Conservation (phyloP, 768 basidiomycete genomes). For the Russula compacta region DNA sequence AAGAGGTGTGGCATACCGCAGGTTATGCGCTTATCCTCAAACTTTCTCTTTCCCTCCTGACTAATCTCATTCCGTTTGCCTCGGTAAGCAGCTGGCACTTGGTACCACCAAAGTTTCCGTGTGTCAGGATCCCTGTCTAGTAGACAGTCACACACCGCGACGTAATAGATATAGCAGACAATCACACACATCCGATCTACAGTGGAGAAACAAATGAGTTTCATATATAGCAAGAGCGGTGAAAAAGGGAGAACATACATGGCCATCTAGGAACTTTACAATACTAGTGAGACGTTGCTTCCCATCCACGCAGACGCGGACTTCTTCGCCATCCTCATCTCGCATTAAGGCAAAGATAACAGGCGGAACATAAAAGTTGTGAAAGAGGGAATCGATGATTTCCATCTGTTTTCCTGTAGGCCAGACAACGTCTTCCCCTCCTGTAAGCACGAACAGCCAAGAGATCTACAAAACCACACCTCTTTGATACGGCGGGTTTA, state of each 20-base stretch:
- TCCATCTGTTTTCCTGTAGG: slow-evolving; percentile 52
- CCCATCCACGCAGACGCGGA: slow-evolving; percentile 43
- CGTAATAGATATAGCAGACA: not conserved
- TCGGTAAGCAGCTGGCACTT: slow-evolving; percentile 38
- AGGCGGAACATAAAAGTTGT: slow-evolving; percentile 47
- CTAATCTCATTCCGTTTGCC: slow-evolving; percentile 44
- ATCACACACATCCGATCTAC: slow-evolving; percentile 47
- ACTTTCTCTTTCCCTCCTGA: slow-evolving; percentile 39
- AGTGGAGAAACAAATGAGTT: slow-evolving; percentile 2
- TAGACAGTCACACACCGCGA: slow-evolving; percentile 22
- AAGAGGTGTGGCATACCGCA: slow-evolving; percentile 39
- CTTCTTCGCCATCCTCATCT: slow-evolving; percentile 34
- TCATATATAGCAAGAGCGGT: not conserved
- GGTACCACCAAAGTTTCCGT: slow-evolving; percentile 59
- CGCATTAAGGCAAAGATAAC: slow-evolving; percentile 37
- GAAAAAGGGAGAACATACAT: slow-evolving; percentile 7
- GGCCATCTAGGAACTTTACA: slow-evolving; percentile 40
- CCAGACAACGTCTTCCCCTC: slow-evolving; percentile 65
- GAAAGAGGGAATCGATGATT: slow-evolving; percentile 42
- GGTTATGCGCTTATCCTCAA: slow-evolving; percentile 49
- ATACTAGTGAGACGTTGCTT: slow-evolving; percentile 45
- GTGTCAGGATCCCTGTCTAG: slow-evolving; percentile 48
- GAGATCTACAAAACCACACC: slow-evolving; percentile 32
- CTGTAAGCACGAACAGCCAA: not conserved
- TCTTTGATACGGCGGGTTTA: slow-evolving; percentile 66